Evolutionary conservation across 371 early-diverging fungal species (phyloP).

Genomic region (Lichtheimia corymbifera): DNA sequence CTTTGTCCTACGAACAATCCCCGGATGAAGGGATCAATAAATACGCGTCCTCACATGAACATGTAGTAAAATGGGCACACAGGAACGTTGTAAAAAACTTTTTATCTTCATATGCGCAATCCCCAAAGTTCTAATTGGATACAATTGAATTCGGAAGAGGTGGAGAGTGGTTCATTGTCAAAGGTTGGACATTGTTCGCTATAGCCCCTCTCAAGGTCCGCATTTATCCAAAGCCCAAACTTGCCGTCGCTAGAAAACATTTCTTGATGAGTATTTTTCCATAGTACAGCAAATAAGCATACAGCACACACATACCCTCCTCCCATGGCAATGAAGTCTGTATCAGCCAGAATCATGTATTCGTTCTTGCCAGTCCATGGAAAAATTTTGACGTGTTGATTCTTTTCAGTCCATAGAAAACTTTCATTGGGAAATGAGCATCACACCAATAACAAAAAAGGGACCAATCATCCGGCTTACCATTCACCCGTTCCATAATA

Average conservation of each 20-base stretch:
- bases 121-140: conserved; percentile 48
- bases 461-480: conserved; percentile 43
- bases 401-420: conserved; percentile 75
- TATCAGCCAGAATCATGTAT: conserved; percentile 83
- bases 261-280: conserved; percentile 3
- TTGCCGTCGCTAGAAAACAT: conserved; percentile 63
- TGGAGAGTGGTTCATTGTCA: conserved; percentile 74
- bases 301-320: conserved; percentile 69
- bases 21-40: too few species aligned
- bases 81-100: too few species aligned
- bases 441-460: not conserved
- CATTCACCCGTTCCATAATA: conserved; percentile 93
- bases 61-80: too few species aligned
- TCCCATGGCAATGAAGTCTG: conserved; percentile 87
- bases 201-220: conserved; percentile 84
- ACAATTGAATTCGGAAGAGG: conserved; percentile 35
- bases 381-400: conserved; percentile 43
- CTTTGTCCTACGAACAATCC: too few species aligned
- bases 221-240: conserved; percentile 91
- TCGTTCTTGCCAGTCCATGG: conserved; percentile 89
- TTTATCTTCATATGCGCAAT: conserved; percentile 16
- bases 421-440: conserved; percentile 31
- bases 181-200: conserved; percentile 84
- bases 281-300: not conserved
- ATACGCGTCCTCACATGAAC: too few species aligned